phyloP scores from a whole-genome alignment of 2,329 filamentous ascomycete genomes.

The Akanthomyces muscarius region DNA sequence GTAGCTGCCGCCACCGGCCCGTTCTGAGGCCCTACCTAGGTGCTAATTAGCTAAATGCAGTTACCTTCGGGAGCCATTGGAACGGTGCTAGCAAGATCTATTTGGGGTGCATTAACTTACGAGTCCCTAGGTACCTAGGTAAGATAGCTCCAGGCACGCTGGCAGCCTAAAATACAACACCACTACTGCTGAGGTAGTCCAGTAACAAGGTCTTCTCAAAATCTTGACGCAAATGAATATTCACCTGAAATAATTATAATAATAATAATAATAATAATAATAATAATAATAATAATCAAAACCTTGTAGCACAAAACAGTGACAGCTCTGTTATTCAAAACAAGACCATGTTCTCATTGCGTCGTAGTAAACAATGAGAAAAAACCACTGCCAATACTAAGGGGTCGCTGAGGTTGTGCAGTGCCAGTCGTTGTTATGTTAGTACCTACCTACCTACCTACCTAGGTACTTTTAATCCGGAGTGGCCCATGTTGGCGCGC shows the following conservation, averaged over 20 bases:
- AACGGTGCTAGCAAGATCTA: background rate
- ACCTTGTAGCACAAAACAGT: background rate
- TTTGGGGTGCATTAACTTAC: too few relatives aligned
- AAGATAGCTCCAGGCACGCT: background rate
- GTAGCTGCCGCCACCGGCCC: background rate
- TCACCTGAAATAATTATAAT: too few relatives aligned
- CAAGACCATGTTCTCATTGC: background rate
- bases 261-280: too few relatives aligned
- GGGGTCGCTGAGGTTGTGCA: background rate
- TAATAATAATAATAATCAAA: background rate
- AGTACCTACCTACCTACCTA: too few relatives aligned
- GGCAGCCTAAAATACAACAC: background rate
- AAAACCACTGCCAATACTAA: background rate
- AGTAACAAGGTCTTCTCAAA: background rate
- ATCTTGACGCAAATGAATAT: background rate
- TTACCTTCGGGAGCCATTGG: background rate
- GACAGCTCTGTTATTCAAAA: background rate
- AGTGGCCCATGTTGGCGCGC: constrained; percentile 7
- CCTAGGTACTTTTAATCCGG: background rate
- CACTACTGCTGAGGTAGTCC: background rate
- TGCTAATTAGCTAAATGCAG: background rate
- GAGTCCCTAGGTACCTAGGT: background rate
- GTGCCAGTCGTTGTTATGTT: background rate
- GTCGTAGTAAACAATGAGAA: background rate
- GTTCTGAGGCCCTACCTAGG: background rate